Conservation (phyloP, 192 early-diverging fungal genomes). For the Podila epigama region DNA sequence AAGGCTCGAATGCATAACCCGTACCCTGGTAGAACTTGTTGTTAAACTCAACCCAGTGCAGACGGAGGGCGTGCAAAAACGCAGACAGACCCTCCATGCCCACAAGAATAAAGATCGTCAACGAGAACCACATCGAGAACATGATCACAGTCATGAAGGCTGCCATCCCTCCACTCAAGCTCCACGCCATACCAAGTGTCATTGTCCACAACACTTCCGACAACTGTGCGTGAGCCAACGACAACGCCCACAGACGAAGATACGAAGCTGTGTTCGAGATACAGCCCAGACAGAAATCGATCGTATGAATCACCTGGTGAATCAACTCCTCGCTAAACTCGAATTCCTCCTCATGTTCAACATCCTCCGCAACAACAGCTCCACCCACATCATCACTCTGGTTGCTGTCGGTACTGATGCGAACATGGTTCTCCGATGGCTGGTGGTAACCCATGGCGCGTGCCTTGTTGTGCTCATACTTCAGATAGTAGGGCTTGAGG, state of each 20-base stretch:
- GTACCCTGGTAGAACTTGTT: constrained; percentile 95
- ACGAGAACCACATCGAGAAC: constrained; percentile 87
- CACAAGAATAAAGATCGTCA: constrained; percentile 83
- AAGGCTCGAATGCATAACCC: constrained; percentile 92
- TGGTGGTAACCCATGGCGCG: constrained; percentile 78
- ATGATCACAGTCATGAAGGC: constrained; percentile 79
- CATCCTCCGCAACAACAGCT: constrained; percentile 70
- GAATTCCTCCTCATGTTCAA: constrained; percentile 65
- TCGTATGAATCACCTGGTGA: constrained; percentile 97
- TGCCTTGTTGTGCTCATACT: constrained; percentile 81
- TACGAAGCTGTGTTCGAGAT: constrained; percentile 99
- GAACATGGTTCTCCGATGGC: constrained; percentile 56
- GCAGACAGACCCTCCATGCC: constrained; percentile 95
- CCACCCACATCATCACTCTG: constrained; percentile 54
- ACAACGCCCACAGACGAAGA: constrained; percentile 98
- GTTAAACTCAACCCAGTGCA: constrained; percentile 99
- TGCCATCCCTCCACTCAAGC: constrained; percentile 57
- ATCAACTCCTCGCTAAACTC: constrained; percentile 98
- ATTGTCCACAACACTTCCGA: constrained; percentile 98
- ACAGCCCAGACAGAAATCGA: constrained; percentile 95
- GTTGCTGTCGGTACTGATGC: constrained; percentile 50
- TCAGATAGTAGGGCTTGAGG: constrained; percentile 87
- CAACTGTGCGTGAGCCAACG: constrained; percentile 96
- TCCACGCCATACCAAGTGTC: constrained; percentile 72
- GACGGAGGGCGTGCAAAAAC: constrained; percentile 92